phyloP scores from a whole-genome alignment of 768 basidiomycete species.

The Tulasnella sp. region DNA sequence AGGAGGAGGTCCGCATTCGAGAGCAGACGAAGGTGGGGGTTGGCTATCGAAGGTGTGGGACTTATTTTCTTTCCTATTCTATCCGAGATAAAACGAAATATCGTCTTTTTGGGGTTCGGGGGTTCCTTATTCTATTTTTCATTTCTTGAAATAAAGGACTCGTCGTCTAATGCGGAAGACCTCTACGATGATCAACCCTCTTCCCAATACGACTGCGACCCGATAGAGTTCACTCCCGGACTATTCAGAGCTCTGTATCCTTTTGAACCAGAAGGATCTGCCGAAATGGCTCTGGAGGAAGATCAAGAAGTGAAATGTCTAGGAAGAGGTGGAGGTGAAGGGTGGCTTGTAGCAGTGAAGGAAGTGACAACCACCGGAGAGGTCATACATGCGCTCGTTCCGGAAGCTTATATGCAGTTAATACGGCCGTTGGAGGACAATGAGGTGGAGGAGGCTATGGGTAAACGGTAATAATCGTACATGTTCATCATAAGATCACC shows the following conservation, averaged over 20 bases:
- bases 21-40: not conserved
- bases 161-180: constrained; percentile 12
- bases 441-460: constrained; percentile 24
- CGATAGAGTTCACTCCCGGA: constrained; percentile 49
- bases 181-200: not conserved
- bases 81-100: not conserved
- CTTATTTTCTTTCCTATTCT: not conserved
- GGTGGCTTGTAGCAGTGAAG: constrained; percentile 67
- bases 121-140: not conserved
- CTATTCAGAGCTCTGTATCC: constrained; percentile 69
- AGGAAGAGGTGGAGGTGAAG: constrained; percentile 67
- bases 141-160: constrained; percentile 1
- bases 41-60: not conserved
- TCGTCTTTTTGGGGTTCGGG: not conserved
- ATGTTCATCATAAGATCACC: not conserved
- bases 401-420: constrained; percentile 66
- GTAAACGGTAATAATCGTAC: not conserved
- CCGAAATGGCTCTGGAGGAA: constrained; percentile 74
- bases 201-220: constrained; percentile 26
- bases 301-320: constrained; percentile 68
- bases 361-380: constrained; percentile 20
- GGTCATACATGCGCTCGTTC: constrained; percentile 57
- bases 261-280: constrained; percentile 71
- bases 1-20: not conserved
- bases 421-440: constrained; percentile 40